Conservation (phyloP, 73 alveolate species). For the Uronychia setigera region DNA sequence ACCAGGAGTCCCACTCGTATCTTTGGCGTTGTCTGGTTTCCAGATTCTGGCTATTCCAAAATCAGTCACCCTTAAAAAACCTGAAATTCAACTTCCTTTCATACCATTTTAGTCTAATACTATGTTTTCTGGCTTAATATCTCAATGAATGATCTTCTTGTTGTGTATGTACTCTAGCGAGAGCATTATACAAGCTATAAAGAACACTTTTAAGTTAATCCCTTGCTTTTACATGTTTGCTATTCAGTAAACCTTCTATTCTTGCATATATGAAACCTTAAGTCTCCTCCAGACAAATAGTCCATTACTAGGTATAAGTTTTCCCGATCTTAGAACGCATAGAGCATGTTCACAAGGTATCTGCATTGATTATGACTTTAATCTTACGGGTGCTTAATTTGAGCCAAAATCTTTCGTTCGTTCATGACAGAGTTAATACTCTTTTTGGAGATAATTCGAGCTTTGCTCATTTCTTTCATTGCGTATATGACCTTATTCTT, state of each 20-base stretch:
- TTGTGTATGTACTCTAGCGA: constrained; percentile 91
- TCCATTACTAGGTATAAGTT: constrained; percentile 66
- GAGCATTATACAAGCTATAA: constrained; percentile 87
- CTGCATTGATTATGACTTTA: constrained; percentile 6
- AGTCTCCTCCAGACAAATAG: constrained; percentile 58
- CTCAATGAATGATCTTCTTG: constrained; percentile 92
- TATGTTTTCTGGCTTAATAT: constrained; percentile 97
- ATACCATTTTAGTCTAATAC: constrained; percentile 87
- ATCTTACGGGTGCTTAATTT: constrained; percentile 51
- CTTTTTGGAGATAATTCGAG: constrained; percentile 53
- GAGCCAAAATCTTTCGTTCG: constrained; percentile 53
- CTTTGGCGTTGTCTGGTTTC: constrained; percentile 64
- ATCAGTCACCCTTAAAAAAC: constrained; percentile 62
- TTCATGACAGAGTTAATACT: constrained; percentile 58
- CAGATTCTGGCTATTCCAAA: constrained; percentile 72
- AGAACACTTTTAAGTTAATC: constrained; percentile 64
- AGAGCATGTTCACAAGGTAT: constrained; percentile 67
- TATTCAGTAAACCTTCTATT: constrained; percentile 54
- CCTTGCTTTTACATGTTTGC: constrained; percentile 44
- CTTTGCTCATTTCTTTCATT: constrained; percentile 69
- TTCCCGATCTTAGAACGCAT: constrained; percentile 68
- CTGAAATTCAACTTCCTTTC: neutral
- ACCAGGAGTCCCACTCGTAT: constrained; percentile 31
- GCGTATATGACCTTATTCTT: constrained; percentile 48
- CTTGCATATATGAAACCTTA: constrained; percentile 59